Base-by-base conservation (phyloP, 306 rosid genomes). In the Phaseolus lunatus region DNA sequence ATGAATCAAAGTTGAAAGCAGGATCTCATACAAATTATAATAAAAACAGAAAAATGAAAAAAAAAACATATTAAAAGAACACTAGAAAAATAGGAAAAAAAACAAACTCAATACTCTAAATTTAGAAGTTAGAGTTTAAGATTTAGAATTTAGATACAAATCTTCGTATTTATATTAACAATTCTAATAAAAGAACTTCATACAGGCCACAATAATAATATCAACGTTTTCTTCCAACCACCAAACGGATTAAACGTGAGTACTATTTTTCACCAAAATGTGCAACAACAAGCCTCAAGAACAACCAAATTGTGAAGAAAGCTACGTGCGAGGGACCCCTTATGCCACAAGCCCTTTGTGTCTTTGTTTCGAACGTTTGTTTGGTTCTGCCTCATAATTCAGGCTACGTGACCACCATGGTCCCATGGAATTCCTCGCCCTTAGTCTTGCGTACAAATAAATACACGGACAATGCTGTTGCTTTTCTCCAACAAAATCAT, bases 381-480 rank as follows among this genome's bases (percentile, higher is more conserved):
- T 52, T 52, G 58, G 26, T 52, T 52, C 58, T 52, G 58, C 58
- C 66, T 58, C 19, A 58, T 26, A 26, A 58, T 24, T 58, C 16
- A n/a, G 4, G 4, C 29, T 59, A 37, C 43, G 10, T 39, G 13
- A 39, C 44, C 44, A 39, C 44, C 13, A 27, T 59, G 64, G 64
- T 24, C 64, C 64, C 64, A 57, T 57, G 35, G 64, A 57, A 24
- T 62, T 37, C 67, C 11, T 59, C 18, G 23, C 23, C 29, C 33
- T 24, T 26, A 26, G 65, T 58, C 67, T 6, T 2, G 31, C 13
- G 2, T 13, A 26, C 64, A 23, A 44, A 13, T 19, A 20, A 54
- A 10, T 12, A 53, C 26, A 23, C 35, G 26, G 18, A 58, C 37
- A 59, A 62, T 31, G 15, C 8, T n/a, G 24, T 29, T 31, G 44